Evolutionary conservation across 2,329 filamentous ascomycete genomes (phyloP), one percentile per base, ranked within the genome.

Genomic region (Biscogniauxia mediterranea): DNA sequence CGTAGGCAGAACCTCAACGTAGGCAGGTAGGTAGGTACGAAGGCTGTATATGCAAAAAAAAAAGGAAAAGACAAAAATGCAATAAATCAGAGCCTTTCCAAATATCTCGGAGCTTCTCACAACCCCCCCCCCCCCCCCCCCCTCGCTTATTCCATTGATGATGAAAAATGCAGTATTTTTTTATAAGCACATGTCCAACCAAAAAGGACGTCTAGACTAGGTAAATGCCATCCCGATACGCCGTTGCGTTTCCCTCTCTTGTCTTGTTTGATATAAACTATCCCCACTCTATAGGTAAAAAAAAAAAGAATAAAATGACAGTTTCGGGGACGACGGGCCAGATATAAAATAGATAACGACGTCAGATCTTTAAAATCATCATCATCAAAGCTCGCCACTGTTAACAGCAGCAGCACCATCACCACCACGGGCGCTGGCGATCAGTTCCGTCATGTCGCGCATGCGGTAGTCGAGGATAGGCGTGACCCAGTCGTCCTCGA

Each of bases 401-500:
- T 46, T 2, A 11, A 46, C 38, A 6, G 28, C 28, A 32, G 7
- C 21, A 21, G 25, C 51, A 6, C 20, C 20, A 9, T 42, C 57
- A 28, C 55, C 61, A 57, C 19, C 23, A 19, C 26, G 56, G 25
- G 50, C 15, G 28, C 72, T 71, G n/a, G 70, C 69, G 52, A 83
- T 87, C 50, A 87, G 76, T 71, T 83, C 80, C 49, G 78, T 73
- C 80, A 89, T 83, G 66, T 88, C 85, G 67, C 81, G 82, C 81
- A 89, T 79, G 60, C 86, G 78, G 74, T 88, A 88, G 70, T 88
- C 86, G 68, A 85, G 74, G 58, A 87, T 77, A 0, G 85, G 82
- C 19, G 85, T 89, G 64, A 81, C 69, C 87, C 87, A 90, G 72
- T 88, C 85, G 68, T 89, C 86, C 63, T 81, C 74, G 19, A 90